Evolutionary conservation across 768 basidiomycete species (phyloP).

Genomic region (Hemileccinum impolitum): DNA sequence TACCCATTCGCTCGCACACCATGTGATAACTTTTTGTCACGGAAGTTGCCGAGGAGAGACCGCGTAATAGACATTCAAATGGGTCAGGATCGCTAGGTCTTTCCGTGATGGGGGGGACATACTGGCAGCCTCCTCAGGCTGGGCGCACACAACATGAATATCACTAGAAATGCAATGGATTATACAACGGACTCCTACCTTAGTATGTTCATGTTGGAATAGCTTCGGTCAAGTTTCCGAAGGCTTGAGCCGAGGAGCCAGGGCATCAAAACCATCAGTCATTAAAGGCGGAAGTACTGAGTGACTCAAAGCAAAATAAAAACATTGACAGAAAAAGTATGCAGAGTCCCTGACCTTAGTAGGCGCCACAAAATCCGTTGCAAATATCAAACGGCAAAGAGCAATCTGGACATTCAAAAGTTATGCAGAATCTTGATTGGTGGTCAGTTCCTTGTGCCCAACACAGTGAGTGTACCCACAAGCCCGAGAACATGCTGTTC

Average conservation of each 20-base stretch:
- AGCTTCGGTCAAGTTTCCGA: slow-evolving; percentile 32
- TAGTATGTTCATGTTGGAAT: not conserved
- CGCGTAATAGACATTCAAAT: too few relatives aligned
- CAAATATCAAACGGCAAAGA: too few relatives aligned
- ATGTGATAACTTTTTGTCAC: too few relatives aligned
- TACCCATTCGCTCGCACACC: slow-evolving; percentile 24
- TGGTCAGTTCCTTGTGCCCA: slow-evolving; percentile 31
- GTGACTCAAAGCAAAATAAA: slow-evolving; percentile 31
- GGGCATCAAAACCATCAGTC: slow-evolving; percentile 29
- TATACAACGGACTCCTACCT: not conserved
- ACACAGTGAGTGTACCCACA: slow-evolving; percentile 31
- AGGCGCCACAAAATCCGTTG: too few relatives aligned
- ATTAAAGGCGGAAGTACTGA: slow-evolving; percentile 22
- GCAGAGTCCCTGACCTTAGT: too few relatives aligned
- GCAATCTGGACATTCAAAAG: not conserved
- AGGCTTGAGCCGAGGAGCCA: slow-evolving; percentile 36
- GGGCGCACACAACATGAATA: not conserved
- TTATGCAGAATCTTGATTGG: not conserved
- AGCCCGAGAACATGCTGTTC: slow-evolving; percentile 34
- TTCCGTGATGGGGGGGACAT: slow-evolving; percentile 33
- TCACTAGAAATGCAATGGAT: not conserved
- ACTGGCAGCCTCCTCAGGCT: slow-evolving; percentile 26
- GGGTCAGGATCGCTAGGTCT: slow-evolving; percentile 31
- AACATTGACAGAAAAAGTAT: slow-evolving; percentile 36
- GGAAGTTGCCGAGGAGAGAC: slow-evolving; percentile 33